Percentiles rank a stretch among this genome's conserved stretches.
Evolutionary conservation across 768 basidiomycete genomes (phyloP).

Genomic region (Botryobasidium botryosum): DNA sequence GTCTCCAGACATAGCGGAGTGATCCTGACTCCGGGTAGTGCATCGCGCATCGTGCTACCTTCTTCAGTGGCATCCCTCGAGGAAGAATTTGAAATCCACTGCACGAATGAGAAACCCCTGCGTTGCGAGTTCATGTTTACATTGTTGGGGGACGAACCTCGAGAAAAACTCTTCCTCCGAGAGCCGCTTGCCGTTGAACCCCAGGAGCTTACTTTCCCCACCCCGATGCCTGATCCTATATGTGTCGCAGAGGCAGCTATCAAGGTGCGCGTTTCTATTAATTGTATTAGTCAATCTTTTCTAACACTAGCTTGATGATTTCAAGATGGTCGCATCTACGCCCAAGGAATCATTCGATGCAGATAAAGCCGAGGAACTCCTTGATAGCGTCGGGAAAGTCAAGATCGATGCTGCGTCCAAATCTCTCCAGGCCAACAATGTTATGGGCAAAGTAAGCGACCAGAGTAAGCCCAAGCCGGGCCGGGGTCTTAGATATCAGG

Average conservation of each 20-base stretch:
- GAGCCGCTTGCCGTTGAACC: conserved; percentile 34
- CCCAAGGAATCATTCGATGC: conserved; percentile 51
- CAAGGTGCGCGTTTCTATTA: conserved; percentile 32
- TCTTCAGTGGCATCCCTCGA: neutral
- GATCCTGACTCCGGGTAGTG: neutral
- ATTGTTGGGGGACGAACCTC: conserved; percentile 49
- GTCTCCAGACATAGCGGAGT: neutral
- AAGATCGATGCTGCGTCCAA: conserved; percentile 38
- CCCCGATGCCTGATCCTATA: conserved; percentile 16
- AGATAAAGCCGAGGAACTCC: conserved; percentile 36
- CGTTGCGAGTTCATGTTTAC: conserved; percentile 70
- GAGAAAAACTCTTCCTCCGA: conserved; percentile 49
- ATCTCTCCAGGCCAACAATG: conserved; percentile 43
- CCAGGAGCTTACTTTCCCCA: conserved; percentile 16
- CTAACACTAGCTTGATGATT: neutral
- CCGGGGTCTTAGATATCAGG: conserved; percentile 54
- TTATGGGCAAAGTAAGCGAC: conserved; percentile 48
- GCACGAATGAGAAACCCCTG: too few relatives aligned
- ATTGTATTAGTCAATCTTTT: neutral
- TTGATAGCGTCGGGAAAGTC: conserved; percentile 39
- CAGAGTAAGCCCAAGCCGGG: conserved; percentile 49
- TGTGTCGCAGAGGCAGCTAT: conserved; percentile 46
- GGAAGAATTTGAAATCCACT: conserved; percentile 2
- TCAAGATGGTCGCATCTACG: conserved; percentile 61
- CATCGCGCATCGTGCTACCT: conserved; percentile 5